phyloP scores from a whole-genome alignment of 768 basidiomycete genomes.

The Exidia glandulosa region DNA sequence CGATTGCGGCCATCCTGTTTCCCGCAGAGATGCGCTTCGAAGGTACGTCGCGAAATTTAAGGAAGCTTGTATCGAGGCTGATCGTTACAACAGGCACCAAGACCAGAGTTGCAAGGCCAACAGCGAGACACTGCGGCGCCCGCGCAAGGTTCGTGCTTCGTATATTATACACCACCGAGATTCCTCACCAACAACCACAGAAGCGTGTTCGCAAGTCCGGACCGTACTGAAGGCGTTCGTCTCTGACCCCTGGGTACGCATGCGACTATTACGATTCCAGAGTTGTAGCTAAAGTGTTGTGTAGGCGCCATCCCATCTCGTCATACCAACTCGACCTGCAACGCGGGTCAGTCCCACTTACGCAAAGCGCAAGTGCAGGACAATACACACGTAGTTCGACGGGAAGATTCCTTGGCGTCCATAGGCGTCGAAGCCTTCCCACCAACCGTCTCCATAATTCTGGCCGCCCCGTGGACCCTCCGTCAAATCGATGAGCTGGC shows the following conservation, averaged over 20 bases:
- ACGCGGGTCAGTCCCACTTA: background rate
- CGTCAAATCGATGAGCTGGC: slow-evolving; percentile 54
- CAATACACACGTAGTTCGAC: slow-evolving; percentile 67
- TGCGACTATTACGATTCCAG: background rate
- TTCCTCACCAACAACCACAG: background rate
- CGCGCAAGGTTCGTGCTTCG: background rate
- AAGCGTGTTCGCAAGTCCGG: too few species aligned
- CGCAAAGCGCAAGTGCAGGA: slow-evolving; percentile 6
- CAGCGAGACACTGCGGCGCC: background rate
- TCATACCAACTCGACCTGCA: slow-evolving; percentile 41
- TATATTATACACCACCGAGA: too few species aligned
- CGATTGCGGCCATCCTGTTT: background rate
- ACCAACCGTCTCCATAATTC: slow-evolving; percentile 72
- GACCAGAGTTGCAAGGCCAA: background rate
- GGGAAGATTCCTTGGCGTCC: slow-evolving; percentile 76
- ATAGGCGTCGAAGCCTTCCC: slow-evolving; percentile 62
- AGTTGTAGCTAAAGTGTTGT: background rate
- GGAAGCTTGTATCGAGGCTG: background rate
- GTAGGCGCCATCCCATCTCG: slow-evolving; percentile 1
- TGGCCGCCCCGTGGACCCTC: slow-evolving; percentile 48
- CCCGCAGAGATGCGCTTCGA: background rate
- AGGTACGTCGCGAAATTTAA: background rate
- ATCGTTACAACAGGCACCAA: background rate
- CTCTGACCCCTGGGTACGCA: background rate
- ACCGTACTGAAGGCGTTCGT: too few species aligned